Conservation (phyloP, 2,329 filamentous ascomycete genomes). For the Fusarium mundagurra region DNA sequence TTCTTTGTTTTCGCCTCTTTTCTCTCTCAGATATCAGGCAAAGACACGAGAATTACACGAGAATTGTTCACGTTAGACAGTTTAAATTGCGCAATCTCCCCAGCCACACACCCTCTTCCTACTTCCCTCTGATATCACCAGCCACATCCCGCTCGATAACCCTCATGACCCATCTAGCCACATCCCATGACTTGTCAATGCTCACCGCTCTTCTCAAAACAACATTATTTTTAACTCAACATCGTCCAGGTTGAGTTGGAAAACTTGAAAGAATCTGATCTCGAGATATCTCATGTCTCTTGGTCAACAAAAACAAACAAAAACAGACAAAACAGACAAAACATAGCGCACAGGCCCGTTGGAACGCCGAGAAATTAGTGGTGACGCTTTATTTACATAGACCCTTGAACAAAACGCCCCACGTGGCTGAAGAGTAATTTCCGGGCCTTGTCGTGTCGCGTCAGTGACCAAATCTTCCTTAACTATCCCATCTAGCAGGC, state of each 20-base stretch:
- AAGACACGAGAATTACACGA: neutral
- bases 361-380: constrained; percentile 28
- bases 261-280: neutral
- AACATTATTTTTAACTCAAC: constrained; percentile 6
- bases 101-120: constrained; percentile 3
- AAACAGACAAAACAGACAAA: neutral
- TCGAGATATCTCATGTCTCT: constrained; percentile 5
- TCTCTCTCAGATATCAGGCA: constrained; percentile 2
- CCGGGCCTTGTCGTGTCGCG: constrained; percentile 22
- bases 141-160: neutral
- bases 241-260: constrained; percentile 13
- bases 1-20: neutral
- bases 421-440: constrained; percentile 26
- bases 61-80: constrained; percentile 8
- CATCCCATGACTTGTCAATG: constrained; percentile 19
- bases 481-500: constrained; percentile 6
- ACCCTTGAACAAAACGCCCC: constrained; percentile 24
- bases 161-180: constrained; percentile 13
- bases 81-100: constrained; percentile 26
- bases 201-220: constrained; percentile 21
- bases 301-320: constrained; percentile 4
- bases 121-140: neutral
- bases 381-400: constrained; percentile 27
- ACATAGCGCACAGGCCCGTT: constrained; percentile 4
- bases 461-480: constrained; percentile 21